These are phyloP conservation scores for Peronospora farinosa DNA, from an alignment of 352 stramenopile species.

Conservation along the genomic window DNA sequence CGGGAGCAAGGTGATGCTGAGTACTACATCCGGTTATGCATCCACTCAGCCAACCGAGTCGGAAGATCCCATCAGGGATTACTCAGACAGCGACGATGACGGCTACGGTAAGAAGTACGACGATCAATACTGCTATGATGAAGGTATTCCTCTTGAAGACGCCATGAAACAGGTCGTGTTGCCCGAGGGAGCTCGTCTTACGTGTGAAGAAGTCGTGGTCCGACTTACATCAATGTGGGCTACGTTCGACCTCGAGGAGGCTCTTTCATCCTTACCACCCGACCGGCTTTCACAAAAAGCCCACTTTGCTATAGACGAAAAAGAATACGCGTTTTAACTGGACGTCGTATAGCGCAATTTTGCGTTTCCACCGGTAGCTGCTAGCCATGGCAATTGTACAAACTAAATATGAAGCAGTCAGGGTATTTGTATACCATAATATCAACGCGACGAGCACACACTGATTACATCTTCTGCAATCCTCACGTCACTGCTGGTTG, in stretches of 20 bases:
- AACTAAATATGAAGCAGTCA: conserved; percentile 38
- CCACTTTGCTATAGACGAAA: conserved; percentile 34
- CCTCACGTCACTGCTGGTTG: conserved; percentile 2
- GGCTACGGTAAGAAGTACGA: conserved; percentile 45
- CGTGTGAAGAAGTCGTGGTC: conserved; percentile 69
- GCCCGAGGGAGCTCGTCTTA: conserved; percentile 40
- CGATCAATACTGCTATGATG: conserved; percentile 62
- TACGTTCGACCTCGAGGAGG: conserved; percentile 56
- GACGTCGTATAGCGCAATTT: conserved; percentile 23
- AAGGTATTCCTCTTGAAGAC: conserved; percentile 58
- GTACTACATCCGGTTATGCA: conserved; percentile 32
- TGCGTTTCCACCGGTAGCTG: conserved; percentile 23
- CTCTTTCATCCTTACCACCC: conserved; percentile 40
- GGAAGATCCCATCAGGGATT: conserved; percentile 41
- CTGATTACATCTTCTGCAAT: conserved; percentile 1
- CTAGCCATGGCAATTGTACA: conserved; percentile 29
- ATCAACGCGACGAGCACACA: conserved; percentile 21
- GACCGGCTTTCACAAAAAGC: conserved; percentile 46
- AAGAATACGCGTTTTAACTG: conserved; percentile 38
- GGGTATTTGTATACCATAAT: conserved; percentile 14
- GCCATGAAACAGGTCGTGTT: conserved; percentile 79
- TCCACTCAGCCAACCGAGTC: conserved; percentile 50
- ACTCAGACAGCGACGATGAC: conserved; percentile 36
- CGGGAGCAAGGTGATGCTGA: conserved; percentile 29
- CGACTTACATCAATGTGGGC: conserved; percentile 78